These are phyloP conservation scores for Ascochyta viciae-villosae DNA, from an alignment of 2,329 filamentous ascomycete genomes.

Conservation along the genomic window DNA sequence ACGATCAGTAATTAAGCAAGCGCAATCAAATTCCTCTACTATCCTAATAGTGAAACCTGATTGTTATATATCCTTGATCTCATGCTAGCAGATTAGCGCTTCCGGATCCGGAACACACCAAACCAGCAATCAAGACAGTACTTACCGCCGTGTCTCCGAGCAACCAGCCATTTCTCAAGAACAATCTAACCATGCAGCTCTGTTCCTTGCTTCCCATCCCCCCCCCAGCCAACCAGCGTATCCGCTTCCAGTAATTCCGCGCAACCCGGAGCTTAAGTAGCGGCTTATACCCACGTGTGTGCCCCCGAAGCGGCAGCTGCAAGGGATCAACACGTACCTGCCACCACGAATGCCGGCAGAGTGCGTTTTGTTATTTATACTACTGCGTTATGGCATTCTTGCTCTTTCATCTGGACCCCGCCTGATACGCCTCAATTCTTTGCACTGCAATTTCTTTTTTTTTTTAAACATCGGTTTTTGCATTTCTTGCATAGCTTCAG, in stretches of 20 bases:
- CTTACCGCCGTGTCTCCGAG: neutral
- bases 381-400: neutral
- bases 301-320: constrained; percentile 6
- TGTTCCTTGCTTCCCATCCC: constrained; percentile 10
- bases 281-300: constrained; percentile 8
- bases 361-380: constrained; percentile 5
- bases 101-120: too few species aligned
- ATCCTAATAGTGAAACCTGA: too few species aligned
- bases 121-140: too few species aligned
- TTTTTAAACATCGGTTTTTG: neutral
- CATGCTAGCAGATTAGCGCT: too few species aligned
- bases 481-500: constrained; percentile 14
- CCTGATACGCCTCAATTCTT: too few species aligned
- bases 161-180: neutral
- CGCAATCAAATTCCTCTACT: too few species aligned
- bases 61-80: too few species aligned
- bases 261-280: constrained; percentile 1
- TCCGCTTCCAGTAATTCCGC: neutral
- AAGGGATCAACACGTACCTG: constrained; percentile 6
- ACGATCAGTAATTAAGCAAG: too few species aligned
- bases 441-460: neutral
- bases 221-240: neutral
- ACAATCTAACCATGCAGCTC: neutral
- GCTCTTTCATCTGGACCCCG: too few species aligned
- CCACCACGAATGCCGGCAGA: constrained; percentile 1